phyloP scores from a whole-genome alignment of 2,329 filamentous ascomycete genomes.

The Diaporthe citrichinensis region DNA sequence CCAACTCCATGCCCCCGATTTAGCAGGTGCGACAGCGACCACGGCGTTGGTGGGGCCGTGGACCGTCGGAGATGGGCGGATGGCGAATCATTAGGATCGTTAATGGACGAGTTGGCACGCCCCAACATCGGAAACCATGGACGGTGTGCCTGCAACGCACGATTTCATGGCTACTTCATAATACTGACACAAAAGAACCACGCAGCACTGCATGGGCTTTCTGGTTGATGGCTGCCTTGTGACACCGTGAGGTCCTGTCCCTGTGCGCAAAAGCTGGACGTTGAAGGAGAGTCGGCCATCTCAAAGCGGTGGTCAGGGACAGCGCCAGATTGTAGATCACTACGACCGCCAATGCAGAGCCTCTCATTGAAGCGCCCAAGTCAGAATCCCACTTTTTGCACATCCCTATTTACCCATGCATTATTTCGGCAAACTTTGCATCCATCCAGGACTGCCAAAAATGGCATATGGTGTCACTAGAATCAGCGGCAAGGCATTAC shows the following conservation, averaged over 20 bases:
- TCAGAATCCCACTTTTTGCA: neutral
- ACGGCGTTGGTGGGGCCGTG: constrained; percentile 17
- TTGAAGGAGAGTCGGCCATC: neutral
- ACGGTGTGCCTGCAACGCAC: neutral
- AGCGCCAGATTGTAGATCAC: neutral
- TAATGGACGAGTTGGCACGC: neutral
- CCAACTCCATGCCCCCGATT: neutral
- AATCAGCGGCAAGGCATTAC: neutral
- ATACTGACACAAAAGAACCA: neutral
- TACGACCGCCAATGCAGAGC: neutral
- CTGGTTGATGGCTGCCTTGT: neutral
- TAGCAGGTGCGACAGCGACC: neutral
- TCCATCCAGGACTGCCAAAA: neutral
- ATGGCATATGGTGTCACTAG: neutral
- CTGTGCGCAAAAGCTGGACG: neutral
- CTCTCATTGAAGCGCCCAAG: neutral
- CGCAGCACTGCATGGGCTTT: neutral
- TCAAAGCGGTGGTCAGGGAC: neutral
- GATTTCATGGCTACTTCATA: neutral
- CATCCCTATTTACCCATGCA: neutral
- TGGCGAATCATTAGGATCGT: constrained; percentile 21
- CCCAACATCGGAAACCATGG: neutral
- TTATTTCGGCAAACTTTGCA: constrained; percentile 7
- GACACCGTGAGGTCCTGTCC: neutral
- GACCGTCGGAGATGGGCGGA: constrained; percentile 25